Evolutionary conservation across 805 yeast genomes (phyloP), one percentile per base, ranked within the genome.

Genomic region (Helenozyma rhizophorensis): DNA sequence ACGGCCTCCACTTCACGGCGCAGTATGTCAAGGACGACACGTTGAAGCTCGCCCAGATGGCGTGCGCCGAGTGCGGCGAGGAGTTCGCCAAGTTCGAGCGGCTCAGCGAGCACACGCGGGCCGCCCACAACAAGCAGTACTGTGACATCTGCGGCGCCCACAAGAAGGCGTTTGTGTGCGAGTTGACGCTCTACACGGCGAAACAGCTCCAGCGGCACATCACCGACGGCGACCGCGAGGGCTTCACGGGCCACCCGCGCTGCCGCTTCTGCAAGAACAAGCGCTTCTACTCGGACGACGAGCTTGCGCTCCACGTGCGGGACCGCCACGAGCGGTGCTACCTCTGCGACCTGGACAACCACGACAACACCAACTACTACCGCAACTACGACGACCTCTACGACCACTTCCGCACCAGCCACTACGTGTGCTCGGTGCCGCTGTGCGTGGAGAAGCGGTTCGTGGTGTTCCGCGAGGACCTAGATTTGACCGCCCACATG

Each of bases 401-500:
- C 46, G 63, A 65, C 11, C 99, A 93, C 64, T 93, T 93, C 58
- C 68, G 65, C 45, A 56, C 52, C 4, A 77, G 71, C 25, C 99
- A 93, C 58, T 86, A 67, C 56, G 77, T 78, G 11, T 93, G 99
- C 61, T 68, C 72, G 21, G 82, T 83, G 13, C 84, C 76, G 29
- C 50, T 72, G 9, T 93, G 99, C 60, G 58, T 89, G 29, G 97
- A 89, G 35, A 79, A 83, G 56, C 84, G 85, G 54, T 90, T 93
- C 60, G 93, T 93, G 14, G 98, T 90, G 1, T 93, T 93, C 54
- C 74, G 80, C 14, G 90, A 87, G 41, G 93, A 84, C 33, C 58
- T 88, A 34, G 97, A 88, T 46, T 66, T 93, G 33, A 81, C 83
- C 34, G 89, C 94, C 1, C 98, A 93, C 58, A 80, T 87, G 78